phyloP scores from a whole-genome alignment of 352 stramenopile species.

The Blastocystis sp. region DNA sequence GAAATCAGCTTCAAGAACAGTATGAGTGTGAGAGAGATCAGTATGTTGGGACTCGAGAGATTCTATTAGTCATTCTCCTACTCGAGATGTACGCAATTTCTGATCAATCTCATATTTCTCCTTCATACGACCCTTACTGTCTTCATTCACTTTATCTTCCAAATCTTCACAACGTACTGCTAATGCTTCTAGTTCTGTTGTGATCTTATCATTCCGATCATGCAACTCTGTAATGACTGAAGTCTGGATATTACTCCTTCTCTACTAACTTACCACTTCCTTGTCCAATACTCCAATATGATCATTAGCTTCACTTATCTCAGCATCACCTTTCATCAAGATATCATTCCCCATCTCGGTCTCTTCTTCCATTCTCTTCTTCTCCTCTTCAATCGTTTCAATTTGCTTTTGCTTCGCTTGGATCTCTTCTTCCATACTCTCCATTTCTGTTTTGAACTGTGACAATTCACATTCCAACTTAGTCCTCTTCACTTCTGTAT shows the following conservation, averaged over 20 bases:
- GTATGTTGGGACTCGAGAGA: neutral
- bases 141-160: neutral
- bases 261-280: neutral
- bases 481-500: neutral
- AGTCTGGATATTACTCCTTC: neutral
- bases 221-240: neutral
- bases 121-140: neutral
- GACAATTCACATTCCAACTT: neutral
- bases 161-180: slow-evolving; percentile 6
- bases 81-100: neutral
- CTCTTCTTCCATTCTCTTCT: neutral
- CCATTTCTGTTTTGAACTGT: neutral
- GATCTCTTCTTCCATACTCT: neutral
- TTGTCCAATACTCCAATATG: neutral
- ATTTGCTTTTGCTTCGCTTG: neutral
- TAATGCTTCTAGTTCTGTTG: slow-evolving; percentile 13
- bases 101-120: neutral
- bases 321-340: neutral
- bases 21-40: neutral
- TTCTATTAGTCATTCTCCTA: neutral
- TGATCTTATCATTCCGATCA: neutral
- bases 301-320: neutral
- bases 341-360: neutral
- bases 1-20: neutral
- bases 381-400: neutral